Evolutionary conservation across 2,329 filamentous ascomycete species (phyloP).

Genomic region (Magnaporthales sp.): DNA sequence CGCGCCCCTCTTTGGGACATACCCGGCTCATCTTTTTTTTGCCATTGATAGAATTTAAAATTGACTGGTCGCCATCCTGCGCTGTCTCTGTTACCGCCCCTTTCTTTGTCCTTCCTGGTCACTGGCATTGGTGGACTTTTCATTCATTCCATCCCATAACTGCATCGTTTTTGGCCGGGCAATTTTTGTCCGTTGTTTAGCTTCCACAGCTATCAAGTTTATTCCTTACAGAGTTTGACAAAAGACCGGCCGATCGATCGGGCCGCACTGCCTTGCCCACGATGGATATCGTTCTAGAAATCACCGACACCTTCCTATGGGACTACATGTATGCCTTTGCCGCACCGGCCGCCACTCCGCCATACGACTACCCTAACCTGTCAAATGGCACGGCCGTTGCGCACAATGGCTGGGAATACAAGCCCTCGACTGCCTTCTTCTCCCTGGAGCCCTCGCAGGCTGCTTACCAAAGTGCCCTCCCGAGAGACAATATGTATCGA

Average conservation of each 20-base stretch:
- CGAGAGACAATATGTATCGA: slow-evolving; percentile 68
- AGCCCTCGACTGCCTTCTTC: slow-evolving; percentile 64
- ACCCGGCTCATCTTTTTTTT: not conserved
- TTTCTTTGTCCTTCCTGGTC: not conserved
- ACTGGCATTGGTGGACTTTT: not conserved
- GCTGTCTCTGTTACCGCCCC: not conserved
- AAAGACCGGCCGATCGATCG: not conserved
- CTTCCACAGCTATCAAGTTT: not conserved
- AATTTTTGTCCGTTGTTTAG: not conserved
- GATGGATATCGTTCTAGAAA: slow-evolving; percentile 90
- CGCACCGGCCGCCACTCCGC: slow-evolving; percentile 50
- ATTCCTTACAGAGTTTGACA: not conserved
- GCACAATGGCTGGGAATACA: slow-evolving; percentile 58
- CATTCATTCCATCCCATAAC: not conserved
- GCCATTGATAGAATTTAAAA: not conserved
- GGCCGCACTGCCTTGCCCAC: slow-evolving; percentile 1
- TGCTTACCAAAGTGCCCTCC: slow-evolving; percentile 71
- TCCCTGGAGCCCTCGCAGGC: slow-evolving; percentile 61
- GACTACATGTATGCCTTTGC: slow-evolving; percentile 69
- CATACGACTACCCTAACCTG: slow-evolving; percentile 42
- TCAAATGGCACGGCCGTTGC: slow-evolving; percentile 46
- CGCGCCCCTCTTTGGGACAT: not conserved
- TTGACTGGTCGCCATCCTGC: not conserved
- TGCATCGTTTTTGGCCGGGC: not conserved
- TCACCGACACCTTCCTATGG: slow-evolving; percentile 72